phyloP scores from a whole-genome alignment of 2,329 filamentous ascomycete species.

The Aureobasidium leucospermi region DNA sequence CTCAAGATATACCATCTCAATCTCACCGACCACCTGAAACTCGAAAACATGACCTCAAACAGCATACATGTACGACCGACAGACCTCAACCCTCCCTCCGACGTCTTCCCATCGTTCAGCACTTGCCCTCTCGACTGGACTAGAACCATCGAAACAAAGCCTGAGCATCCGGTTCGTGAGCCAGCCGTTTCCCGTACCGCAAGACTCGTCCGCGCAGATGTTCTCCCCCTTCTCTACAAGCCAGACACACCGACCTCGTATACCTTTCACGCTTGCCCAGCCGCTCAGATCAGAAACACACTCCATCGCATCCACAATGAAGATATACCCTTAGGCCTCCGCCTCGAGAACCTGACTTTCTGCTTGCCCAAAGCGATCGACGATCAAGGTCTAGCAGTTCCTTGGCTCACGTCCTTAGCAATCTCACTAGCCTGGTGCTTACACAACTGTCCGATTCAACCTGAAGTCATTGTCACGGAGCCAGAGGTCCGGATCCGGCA shows the following conservation, averaged over 20 bases:
- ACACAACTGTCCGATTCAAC: neutral
- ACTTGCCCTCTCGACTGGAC: no score
- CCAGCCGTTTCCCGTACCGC: neutral
- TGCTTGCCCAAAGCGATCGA: neutral
- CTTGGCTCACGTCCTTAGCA: neutral
- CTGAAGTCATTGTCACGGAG: neutral
- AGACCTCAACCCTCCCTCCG: neutral
- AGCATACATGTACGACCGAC: neutral
- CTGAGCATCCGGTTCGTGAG: neutral
- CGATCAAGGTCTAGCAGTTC: neutral
- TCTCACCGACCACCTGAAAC: neutral
- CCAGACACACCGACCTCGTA: neutral
- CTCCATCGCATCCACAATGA: neutral
- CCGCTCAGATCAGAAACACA: neutral
- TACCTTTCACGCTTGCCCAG: neutral
- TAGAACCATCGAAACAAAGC: no score
- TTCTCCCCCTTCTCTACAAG: neutral
- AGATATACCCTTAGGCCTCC: neutral
- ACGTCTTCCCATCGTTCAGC: neutral
- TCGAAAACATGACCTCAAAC: neutral
- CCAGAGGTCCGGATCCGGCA: neutral
- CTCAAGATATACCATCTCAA: neutral
- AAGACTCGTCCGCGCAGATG: neutral
- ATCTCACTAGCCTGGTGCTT: neutral
- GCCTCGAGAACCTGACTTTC: neutral